Percentiles rank a stretch among this genome's conserved stretches.
These are phyloP conservation scores for Schizopora paradoxa DNA, from an alignment of 1,284 basidiomycete species.

Conservation along the genomic window DNA sequence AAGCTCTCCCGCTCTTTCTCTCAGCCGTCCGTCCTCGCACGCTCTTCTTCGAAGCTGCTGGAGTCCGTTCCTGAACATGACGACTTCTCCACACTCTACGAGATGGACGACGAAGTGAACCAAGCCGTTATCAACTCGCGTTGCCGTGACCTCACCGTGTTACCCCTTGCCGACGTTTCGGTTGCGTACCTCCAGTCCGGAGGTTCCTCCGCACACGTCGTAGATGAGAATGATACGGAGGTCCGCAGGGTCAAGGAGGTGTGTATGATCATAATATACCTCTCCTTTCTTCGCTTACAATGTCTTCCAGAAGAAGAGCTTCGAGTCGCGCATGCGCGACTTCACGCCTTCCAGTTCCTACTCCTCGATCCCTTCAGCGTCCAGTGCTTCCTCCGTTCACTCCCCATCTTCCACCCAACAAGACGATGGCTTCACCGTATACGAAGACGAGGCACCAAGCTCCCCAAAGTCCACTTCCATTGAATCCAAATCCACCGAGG, in stretches of 20 bases:
- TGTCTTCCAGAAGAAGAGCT: conserved; percentile 39
- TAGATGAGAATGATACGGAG: conserved; percentile 27
- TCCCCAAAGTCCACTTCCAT: conserved; percentile 7
- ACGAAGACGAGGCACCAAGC: conserved; percentile 9
- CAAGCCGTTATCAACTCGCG: conserved; percentile 39
- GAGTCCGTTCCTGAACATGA: conserved; percentile 8
- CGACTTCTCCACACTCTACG: not conserved
- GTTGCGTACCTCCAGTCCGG: conserved; percentile 36
- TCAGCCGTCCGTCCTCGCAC: too few species aligned
- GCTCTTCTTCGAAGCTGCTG: not conserved
- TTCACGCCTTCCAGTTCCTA: conserved; percentile 38
- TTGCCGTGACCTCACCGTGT: conserved; percentile 60
- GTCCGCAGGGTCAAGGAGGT: conserved; percentile 33
- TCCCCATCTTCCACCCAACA: conserved; percentile 8
- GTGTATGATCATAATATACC: conserved; percentile 31
- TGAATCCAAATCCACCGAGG: conserved; percentile 8
- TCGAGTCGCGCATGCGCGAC: conserved; percentile 48
- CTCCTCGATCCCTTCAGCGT: not conserved
- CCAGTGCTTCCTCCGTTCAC: conserved; percentile 16
- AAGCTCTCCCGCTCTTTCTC: conserved; percentile 4
- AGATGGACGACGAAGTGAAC: not conserved
- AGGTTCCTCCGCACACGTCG: conserved; percentile 24
- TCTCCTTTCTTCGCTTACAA: conserved; percentile 13
- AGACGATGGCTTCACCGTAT: not conserved
- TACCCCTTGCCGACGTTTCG: conserved; percentile 58